These are phyloP conservation scores for Colletotrichum limetticola DNA, from an alignment of 2,329 filamentous ascomycete species.

Conservation along the genomic window DNA sequence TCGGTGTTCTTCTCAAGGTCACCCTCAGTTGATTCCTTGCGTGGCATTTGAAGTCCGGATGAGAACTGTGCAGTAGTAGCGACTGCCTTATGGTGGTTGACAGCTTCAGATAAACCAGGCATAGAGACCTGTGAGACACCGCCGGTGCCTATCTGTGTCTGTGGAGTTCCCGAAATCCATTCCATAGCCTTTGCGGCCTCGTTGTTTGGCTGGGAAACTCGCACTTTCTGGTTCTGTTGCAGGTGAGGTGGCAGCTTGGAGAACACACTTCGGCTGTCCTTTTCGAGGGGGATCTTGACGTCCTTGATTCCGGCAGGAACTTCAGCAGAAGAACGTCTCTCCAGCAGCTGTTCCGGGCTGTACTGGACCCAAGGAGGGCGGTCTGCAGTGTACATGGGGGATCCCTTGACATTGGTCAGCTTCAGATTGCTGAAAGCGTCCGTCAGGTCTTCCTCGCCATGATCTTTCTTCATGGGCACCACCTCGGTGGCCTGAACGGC, in stretches of 20 bases:
- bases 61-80: background rate
- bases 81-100: background rate
- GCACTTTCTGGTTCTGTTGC: background rate
- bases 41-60: background rate
- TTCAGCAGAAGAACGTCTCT: background rate
- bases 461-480: too few species aligned
- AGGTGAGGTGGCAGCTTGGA: background rate
- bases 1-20: background rate
- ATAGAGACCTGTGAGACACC: background rate
- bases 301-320: conserved; percentile 17
- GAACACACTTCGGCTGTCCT: background rate
- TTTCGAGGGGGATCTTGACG: conserved; percentile 10
- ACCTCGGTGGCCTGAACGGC: background rate
- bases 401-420: conserved; percentile 15
- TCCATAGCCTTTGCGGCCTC: background rate
- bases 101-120: conserved; percentile 9
- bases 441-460: background rate
- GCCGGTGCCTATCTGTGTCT: background rate
- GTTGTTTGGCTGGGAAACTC: background rate
- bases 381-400: conserved; percentile 21
- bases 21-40: background rate
- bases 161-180: background rate
- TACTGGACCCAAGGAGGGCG: conserved; percentile 8
- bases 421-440: conserved; percentile 21
- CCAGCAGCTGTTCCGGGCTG: background rate